Conservation (phyloP, 2,329 filamentous ascomycete genomes). For the Nemania bipapillata region DNA sequence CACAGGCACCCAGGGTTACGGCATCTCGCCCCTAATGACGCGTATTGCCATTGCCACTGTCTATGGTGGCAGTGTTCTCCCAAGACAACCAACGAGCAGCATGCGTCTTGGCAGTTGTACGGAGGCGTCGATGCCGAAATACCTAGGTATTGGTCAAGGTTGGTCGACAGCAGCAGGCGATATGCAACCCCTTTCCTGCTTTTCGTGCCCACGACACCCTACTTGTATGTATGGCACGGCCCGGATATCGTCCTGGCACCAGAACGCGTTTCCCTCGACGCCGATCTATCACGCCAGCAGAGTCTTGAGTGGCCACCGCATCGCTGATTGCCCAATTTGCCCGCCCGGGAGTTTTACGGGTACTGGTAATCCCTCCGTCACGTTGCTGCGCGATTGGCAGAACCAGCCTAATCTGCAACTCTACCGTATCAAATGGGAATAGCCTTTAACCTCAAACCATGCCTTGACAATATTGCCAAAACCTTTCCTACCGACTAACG, state of each 20-base stretch:
- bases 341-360: neutral
- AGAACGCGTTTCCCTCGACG: constrained; percentile 13
- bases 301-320: constrained; percentile 24
- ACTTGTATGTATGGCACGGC: constrained; percentile 6
- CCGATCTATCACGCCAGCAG: constrained; percentile 8
- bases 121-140: constrained; percentile 9
- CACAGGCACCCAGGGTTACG: neutral
- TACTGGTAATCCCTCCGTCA: neutral
- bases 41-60: constrained; percentile 22
- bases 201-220: constrained; percentile 8
- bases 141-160: constrained; percentile 17
- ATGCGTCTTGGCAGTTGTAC: constrained; percentile 14
- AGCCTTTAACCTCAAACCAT: neutral
- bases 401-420: neutral
- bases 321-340: neutral
- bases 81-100: constrained; percentile 5
- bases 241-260: neutral
- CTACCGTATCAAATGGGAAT: constrained; percentile 7
- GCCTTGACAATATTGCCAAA: constrained; percentile 1
- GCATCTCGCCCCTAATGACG: constrained; percentile 2
- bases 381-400: constrained; percentile 13
- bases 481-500: neutral
- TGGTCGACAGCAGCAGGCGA: constrained; percentile 21
- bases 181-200: constrained; percentile 26
- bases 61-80: constrained; percentile 18